Evolutionary conservation across 2,329 filamentous ascomycete species (phyloP).

Genomic region (Purpureocillium lavendulum): DNA sequence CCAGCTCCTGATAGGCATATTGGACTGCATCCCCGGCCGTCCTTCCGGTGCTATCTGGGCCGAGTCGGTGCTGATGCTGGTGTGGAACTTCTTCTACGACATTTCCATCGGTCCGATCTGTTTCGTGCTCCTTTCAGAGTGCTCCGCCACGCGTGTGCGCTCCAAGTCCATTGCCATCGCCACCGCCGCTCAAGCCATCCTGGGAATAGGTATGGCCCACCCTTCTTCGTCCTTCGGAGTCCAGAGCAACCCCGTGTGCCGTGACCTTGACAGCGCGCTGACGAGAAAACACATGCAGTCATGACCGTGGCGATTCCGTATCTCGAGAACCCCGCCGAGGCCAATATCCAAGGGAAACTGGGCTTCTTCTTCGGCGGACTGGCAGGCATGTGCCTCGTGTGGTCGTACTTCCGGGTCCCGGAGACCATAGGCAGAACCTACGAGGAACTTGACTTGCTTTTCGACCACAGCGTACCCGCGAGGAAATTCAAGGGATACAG

Average conservation of each 20-base stretch:
- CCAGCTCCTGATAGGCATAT: slow-evolving; percentile 31
- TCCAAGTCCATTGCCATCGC: slow-evolving; percentile 34
- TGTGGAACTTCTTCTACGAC: slow-evolving; percentile 35
- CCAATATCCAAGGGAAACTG: slow-evolving; percentile 25
- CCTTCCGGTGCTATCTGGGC: slow-evolving; percentile 24
- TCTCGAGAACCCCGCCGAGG: slow-evolving; percentile 23
- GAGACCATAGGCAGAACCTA: slow-evolving; percentile 23
- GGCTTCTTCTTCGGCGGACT: slow-evolving; percentile 23
- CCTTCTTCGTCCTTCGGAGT: no score
- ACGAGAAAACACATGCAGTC: no score
- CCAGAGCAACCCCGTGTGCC: no score
- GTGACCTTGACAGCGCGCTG: no score
- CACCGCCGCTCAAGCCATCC: slow-evolving; percentile 19
- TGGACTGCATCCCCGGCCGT: slow-evolving; percentile 39
- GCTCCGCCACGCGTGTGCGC: slow-evolving; percentile 29
- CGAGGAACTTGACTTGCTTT: slow-evolving; percentile 25
- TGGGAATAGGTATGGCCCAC: slow-evolving; percentile 10
- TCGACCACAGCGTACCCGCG: slow-evolving; percentile 19
- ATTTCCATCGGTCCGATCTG: slow-evolving; percentile 33
- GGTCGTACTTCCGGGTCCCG: slow-evolving; percentile 25
- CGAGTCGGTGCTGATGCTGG: slow-evolving; percentile 29
- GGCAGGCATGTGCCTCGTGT: slow-evolving; percentile 15
- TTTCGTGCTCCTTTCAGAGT: slow-evolving; percentile 33
- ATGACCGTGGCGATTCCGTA: slow-evolving; percentile 22
- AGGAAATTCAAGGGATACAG: slow-evolving; percentile 22